Base-by-base conservation (phyloP, 768 basidiomycete species). In the Amanita rubescens region DNA sequence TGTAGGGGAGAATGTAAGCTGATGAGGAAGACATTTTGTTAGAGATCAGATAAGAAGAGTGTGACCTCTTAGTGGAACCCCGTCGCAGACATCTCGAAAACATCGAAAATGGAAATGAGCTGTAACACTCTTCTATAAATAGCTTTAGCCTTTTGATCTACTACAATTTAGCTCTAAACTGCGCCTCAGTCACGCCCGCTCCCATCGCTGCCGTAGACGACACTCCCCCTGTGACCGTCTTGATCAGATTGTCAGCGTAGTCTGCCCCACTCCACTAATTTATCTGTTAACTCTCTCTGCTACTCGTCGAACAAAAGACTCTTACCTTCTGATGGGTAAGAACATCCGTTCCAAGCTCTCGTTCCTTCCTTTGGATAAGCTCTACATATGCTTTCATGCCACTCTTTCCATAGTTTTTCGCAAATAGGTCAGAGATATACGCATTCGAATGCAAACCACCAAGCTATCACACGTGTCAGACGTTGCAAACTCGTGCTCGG, bases 191-290 rank as follows among this genome's bases (percentile, higher is more conserved):
- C 27, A 95, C 93, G 53, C 95, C 95, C 60, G 84, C 84, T 47
- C 95, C 96, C 95, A 98, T 98, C n/a, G 96, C 95, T n/a, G 94
- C 81, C 9, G 95, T 98, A 45, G 92, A 94, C 34, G 92, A 95
- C 57, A 99, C 81, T 55, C 96, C 96, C 22, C 96, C 96, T 33
- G 96, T 99, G 52, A 97, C 91, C 6, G 95, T 94, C 81, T 92
- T 94, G 71, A 96, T 79, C 51, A 95, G 69, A 58, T 81, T 85
- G 68, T 96, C 94, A 33, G 89, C 88, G 61, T 91, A 94, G 68
- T 95, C 93, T 3, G 88, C 94, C 32, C 94, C 94, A 58, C 88
- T 91, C 94, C 94, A 96, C 90, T 94, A 60, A 24, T 51, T 12
- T 19, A 17, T 50, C 37, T 59, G 61, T 63, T 68, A 50, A 55